Evolutionary conservation across 805 yeast genomes (phyloP), one percentile per base, ranked within the genome.

Genomic region (Helenozyma baotianmanensis): DNA sequence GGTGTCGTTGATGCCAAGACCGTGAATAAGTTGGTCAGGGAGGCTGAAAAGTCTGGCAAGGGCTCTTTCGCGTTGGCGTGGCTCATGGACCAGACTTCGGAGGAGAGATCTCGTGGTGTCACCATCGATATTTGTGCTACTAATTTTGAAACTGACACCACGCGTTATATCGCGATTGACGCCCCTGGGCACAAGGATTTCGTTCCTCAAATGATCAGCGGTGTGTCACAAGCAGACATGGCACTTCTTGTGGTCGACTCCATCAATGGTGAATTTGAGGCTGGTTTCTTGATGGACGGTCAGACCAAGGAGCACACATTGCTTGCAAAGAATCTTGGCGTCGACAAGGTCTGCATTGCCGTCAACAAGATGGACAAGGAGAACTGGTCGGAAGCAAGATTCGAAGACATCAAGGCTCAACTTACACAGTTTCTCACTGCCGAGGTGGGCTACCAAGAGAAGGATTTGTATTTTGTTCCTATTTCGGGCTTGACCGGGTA

Each of bases 171-270:
- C 1, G 80, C 87, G 4, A 76, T 84, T 35, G 94, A 84, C 60
- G 88, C 94, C 1, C 94, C 94, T 0, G 94, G 94, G 0, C 94
- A 84, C 56, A 68, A 71, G 39, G 92, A 84, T 49, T 84, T 81
- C 54, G 83, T 84, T 21, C 94, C 94, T 4, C 85, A 82, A 47
- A 82, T 84, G 87, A 82, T 84, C 44, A 82, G 85, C 18, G 94
- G 94, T 18, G 82, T 84, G 1, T 62, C 82, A 3, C 88, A 82
- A 48, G 89, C 92, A 0, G 92, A 84, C 48, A 54, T 79, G 26
- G 89, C 89, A 0, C 63, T 84, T 12, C 63, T 83, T 24, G 85
- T 84, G 9, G 76, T 84, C 13, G 94, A 85, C 53, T 54, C 84
- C 2, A 65, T 70, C 25, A 62, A 66, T 2, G 77, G 80, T 23